A percentile compares a stretch with the other conserved stretches of the same genome.
These are phyloP conservation scores for Rhodotorula paludigena DNA, from an alignment of 768 basidiomycete species.

Conservation along the genomic window DNA sequence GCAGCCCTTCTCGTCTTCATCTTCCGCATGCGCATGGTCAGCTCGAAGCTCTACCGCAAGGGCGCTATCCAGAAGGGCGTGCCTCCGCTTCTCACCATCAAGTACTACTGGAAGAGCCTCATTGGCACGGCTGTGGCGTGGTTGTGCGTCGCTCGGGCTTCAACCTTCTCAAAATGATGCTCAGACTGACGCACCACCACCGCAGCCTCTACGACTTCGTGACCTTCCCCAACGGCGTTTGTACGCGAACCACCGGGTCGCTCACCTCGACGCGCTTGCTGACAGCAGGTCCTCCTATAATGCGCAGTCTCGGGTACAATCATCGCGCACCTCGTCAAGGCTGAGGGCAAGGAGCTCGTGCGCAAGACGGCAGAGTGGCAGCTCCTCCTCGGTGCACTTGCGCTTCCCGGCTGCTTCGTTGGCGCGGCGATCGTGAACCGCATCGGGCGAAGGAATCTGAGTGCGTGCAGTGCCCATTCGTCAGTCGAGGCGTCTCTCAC, in stretches of 20 bases:
- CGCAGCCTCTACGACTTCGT: constrained; percentile 59
- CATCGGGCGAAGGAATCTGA: constrained; percentile 22
- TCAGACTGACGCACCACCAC: no score
- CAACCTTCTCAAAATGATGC: no score
- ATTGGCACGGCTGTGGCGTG: constrained; percentile 71
- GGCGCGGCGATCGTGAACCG: constrained; percentile 46
- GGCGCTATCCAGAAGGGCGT: constrained; percentile 46
- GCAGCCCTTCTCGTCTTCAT: constrained; percentile 59
- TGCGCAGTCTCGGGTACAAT: constrained; percentile 56
- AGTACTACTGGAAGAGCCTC: constrained; percentile 61
- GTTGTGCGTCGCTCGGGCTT: constrained; percentile 41
- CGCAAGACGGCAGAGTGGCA: constrained; percentile 65
- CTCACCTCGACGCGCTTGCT: not conserved
- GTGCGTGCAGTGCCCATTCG: not conserved
- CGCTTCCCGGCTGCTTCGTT: constrained; percentile 57
- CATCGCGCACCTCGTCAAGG: constrained; percentile 62
- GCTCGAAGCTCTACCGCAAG: constrained; percentile 51
- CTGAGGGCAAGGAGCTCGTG: constrained; percentile 45
- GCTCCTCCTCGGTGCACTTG: constrained; percentile 60
- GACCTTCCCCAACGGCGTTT: constrained; percentile 50
- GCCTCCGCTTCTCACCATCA: constrained; percentile 59
- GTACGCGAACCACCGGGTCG: not conserved
- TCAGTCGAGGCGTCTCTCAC: not conserved
- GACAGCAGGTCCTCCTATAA: not conserved
- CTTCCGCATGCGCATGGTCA: constrained; percentile 69